Base-by-base conservation (phyloP, 2,329 filamentous ascomycete species). In the Penicillium sp. region DNA sequence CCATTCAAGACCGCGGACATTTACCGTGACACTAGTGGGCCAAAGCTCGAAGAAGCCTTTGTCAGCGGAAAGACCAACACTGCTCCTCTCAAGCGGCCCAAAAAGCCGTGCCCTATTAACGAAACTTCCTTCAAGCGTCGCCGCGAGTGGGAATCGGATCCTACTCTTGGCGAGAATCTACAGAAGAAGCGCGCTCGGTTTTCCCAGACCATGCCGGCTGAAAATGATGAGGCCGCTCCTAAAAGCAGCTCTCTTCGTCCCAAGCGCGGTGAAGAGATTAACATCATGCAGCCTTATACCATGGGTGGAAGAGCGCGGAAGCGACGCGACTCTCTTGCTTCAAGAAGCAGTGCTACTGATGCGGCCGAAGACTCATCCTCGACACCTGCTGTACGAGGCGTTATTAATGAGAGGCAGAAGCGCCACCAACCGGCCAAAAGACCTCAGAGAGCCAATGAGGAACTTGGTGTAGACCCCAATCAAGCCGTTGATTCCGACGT, bases 111-210 rank as follows among this genome's bases (percentile, higher is more conserved):
- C 39, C 62, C 59, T 26, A 53, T 61, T 29, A 58, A 60, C 21
- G 65, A 69, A 23, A 51, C 52, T 21, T 52, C 61, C 8, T 54
- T 52, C 50, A 62, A 65, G 51, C 70, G 64, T 21, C 67, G 66
- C 41, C 64, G 60, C 36, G 57, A 62, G 21, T 60, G 62, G 58
- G 65, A 71, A 42, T 57, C 61, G 21, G 62, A 69, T 43, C 62
- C 65, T 6, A 64, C 68, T 15, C 63, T 63, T 16, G 65, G 65
- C 21, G 62, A 65, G 42, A 61, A 64, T 23, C 28, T 64, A 16
- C 52, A 13, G 8, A 16, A 29, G 13, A 61, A 61, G 26, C 61
- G 61, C 5, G 43, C 51, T n/a, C 57, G 52, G 12, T 42, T 58
- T 23, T 39, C 53, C 21, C 26, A 56, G 34, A 26, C 36, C 2